phyloP scores from a whole-genome alignment of 768 basidiomycete species.

The Lentinula edodes region DNA sequence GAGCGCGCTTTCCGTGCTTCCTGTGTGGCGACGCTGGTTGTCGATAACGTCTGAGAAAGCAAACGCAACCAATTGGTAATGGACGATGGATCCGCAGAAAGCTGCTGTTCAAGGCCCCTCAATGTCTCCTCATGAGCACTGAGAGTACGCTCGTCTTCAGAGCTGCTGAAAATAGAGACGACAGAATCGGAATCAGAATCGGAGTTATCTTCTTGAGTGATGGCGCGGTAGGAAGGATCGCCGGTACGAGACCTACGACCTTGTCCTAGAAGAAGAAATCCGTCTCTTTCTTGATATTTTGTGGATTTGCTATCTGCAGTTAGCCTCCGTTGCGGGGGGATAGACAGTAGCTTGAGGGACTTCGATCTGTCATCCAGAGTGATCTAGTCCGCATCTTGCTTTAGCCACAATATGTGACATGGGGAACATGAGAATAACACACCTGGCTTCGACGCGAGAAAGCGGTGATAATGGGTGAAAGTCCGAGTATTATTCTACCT shows the following conservation, averaged over 20 bases:
- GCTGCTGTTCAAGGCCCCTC: constrained; percentile 50
- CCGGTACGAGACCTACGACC: constrained; percentile 18
- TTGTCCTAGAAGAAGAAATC: constrained; percentile 47
- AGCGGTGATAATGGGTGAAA: constrained; percentile 38
- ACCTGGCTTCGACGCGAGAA: constrained; percentile 43
- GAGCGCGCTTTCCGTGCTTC: constrained; percentile 63
- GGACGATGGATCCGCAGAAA: constrained; percentile 47
- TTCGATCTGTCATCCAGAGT: constrained; percentile 39
- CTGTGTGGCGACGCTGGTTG: constrained; percentile 58
- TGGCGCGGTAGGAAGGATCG: constrained; percentile 48
- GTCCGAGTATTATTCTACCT: constrained; percentile 61
- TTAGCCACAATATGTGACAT: background rate
- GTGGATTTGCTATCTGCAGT: constrained; percentile 27
- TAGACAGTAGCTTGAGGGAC: constrained; percentile 47
- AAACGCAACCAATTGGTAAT: constrained; percentile 58
- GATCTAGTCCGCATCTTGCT: background rate
- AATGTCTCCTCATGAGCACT: constrained; percentile 56
- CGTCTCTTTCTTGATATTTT: constrained; percentile 61
- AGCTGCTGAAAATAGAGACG: constrained; percentile 23
- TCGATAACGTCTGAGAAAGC: constrained; percentile 56
- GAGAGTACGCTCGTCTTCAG: constrained; percentile 33
- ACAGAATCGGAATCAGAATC: constrained; percentile 26
- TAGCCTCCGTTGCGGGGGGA: constrained; percentile 47
- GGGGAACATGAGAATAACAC: background rate
- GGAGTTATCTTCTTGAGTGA: constrained; percentile 28